Conservation (phyloP, 257 asterid genomes). For the Solanum microdontum region DNA sequence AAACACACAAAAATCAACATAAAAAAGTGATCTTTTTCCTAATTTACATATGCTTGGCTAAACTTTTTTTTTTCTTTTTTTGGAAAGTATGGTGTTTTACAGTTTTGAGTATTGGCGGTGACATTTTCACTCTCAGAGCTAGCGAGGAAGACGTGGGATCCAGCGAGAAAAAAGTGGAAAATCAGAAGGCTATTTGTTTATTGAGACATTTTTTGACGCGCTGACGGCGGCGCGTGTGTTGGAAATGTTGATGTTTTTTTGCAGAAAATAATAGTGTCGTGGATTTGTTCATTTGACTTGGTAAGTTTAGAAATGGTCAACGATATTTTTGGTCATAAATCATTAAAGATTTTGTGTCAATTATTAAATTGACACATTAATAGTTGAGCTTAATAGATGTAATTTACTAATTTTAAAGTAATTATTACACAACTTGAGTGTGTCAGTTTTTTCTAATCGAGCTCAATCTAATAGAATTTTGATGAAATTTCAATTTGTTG, state of each 20-base stretch:
- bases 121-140: not conserved
- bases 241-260: not conserved
- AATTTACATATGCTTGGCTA: too few relatives aligned
- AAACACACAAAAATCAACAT: not conserved
- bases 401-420: not conserved
- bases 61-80: not conserved
- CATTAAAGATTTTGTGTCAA: not conserved
- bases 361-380: not conserved
- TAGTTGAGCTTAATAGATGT: not conserved
- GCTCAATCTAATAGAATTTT: not conserved
- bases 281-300: not conserved
- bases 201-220: not conserved
- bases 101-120: not conserved
- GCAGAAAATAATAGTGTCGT: not conserved
- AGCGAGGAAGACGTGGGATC: conserved; percentile 42
- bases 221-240: not conserved
- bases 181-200: not conserved
- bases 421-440: not conserved
- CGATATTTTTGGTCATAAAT: not conserved
- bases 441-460: too few relatives aligned
- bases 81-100: not conserved
- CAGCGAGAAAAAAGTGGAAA: not conserved
- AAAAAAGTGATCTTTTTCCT: not conserved
- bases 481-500: not conserved
- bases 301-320: not conserved